A percentile compares a stretch with the other conserved stretches of the same genome.
Conservation (phyloP, 805 yeast species). For the Yarrowia sp. region DNA sequence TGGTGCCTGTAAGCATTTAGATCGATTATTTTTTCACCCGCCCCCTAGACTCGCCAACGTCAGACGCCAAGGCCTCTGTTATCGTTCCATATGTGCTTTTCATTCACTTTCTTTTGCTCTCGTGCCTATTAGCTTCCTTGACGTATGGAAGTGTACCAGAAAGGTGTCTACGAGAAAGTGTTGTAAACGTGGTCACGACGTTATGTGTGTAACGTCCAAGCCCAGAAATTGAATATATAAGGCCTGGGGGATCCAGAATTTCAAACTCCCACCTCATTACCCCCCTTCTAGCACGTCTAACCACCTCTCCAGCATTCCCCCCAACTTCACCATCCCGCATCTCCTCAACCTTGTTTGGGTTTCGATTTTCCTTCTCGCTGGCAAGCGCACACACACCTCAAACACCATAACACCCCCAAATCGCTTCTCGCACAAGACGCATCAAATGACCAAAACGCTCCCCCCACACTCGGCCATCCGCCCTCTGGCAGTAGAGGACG, state of each 20-base stretch:
- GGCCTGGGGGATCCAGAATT: neutral
- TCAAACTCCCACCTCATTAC: no score
- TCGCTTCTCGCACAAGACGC: constrained; percentile 12
- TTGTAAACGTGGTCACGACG: neutral
- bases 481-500: constrained; percentile 79
- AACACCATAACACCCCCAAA: constrained; percentile 11
- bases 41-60: neutral
- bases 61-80: neutral
- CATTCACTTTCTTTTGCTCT: neutral
- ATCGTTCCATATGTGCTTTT: neutral
- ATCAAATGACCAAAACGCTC: constrained; percentile 43
- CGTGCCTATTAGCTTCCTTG: constrained; percentile 12
- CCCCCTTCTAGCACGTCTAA: no score
- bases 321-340: constrained; percentile 25
- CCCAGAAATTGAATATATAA: neutral
- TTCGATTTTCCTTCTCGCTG: constrained; percentile 36
- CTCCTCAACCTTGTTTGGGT: constrained; percentile 38
- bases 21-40: neutral
- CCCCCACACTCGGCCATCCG: constrained; percentile 73
- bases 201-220: neutral
- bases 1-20: no score
- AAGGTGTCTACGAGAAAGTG: neutral
- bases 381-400: constrained; percentile 4
- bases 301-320: neutral
- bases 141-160: neutral